Evolutionary conservation across 352 stramenopile species (phyloP).

Genomic region (Globisporangium echinulatum): DNA sequence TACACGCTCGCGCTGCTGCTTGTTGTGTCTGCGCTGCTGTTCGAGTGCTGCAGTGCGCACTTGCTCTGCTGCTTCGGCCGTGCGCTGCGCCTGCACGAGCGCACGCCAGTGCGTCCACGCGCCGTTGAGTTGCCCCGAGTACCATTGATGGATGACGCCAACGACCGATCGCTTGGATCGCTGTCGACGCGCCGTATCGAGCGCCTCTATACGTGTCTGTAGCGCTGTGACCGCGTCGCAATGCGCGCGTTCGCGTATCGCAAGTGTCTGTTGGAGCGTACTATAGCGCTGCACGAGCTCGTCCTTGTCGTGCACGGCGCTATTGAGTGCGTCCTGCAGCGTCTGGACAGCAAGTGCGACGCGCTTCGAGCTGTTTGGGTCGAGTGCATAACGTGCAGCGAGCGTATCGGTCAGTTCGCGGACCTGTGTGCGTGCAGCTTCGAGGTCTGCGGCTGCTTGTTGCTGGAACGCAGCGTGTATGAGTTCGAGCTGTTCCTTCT

Average conservation of each 20-base stretch:
- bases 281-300: slow-evolving; percentile 39
- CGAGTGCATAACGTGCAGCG: slow-evolving; percentile 40
- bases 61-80: background rate
- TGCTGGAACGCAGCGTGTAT: slow-evolving; percentile 24
- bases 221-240: slow-evolving; percentile 15
- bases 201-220: slow-evolving; percentile 11
- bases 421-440: slow-evolving; percentile 24
- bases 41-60: slow-evolving; percentile 7
- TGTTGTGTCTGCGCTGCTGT: background rate
- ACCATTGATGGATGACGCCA: slow-evolving; percentile 26
- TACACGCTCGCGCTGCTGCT: background rate
- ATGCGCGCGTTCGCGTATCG: slow-evolving; percentile 25
- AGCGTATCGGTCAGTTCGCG: slow-evolving; percentile 43
- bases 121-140: slow-evolving; percentile 18
- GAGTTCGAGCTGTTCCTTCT: slow-evolving; percentile 39
- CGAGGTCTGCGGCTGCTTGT: slow-evolving; percentile 26
- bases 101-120: slow-evolving; percentile 38
- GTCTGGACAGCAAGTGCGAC: slow-evolving; percentile 41
- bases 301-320: slow-evolving; percentile 58
- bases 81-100: background rate
- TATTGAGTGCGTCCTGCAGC: slow-evolving; percentile 54
- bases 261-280: slow-evolving; percentile 30
- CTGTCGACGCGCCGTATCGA: slow-evolving; percentile 14
- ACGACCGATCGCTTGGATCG: slow-evolving; percentile 23
- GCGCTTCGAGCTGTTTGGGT: slow-evolving; percentile 45